Base-by-base conservation (phyloP, 306 rosid species). In the Citrullus mucosospermus region DNA sequence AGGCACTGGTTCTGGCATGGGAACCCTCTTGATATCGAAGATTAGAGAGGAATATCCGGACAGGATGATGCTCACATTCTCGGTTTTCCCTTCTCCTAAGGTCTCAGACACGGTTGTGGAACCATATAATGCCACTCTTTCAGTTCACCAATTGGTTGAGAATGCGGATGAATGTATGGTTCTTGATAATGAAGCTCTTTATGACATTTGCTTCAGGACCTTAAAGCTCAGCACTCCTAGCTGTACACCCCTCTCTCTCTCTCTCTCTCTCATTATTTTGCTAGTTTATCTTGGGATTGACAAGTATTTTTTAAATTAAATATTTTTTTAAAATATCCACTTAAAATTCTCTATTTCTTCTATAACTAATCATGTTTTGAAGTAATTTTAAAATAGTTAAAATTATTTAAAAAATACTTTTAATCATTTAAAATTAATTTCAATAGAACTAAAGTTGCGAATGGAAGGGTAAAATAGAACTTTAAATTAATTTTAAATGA, bases 41-140 rank as follows among this genome's bases (percentile, higher is more conserved):
- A 91, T 93, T 38, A 89, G 98, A 84, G 96, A 93, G 87, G 98
- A 93, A 80, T 93, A 89, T 56, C 98, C 98, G 0, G 98, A 93
- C 78, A 86, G 98, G 75, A 93, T 93, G 98, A 89, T 93, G 98
- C 94, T 93, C 43, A 91, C 98, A 28, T 91, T 93, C 88, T 93
- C 98, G 0, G 98, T 93, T 68, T 93, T 93, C 80, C 98, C 98
- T 60, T 93, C 98, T 66, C 98, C 98, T 6, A 93, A 93, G 94
- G 98, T 93, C 60, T 93, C 98, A n/a, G 98, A 93, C 88, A 93
- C 98, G 6, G 98, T 93, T 79, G 98, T 93, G 83, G 98, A 93
- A 83, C 98, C 98, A 54, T 93, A 93, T 81, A 93, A 91, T 87
- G 98, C 98, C 82, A 93, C 98, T 58, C 84, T 91, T 74, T 93